Evolutionary conservation across 768 basidiomycete species (phyloP).

Genomic region (Nidula microcarpa): DNA sequence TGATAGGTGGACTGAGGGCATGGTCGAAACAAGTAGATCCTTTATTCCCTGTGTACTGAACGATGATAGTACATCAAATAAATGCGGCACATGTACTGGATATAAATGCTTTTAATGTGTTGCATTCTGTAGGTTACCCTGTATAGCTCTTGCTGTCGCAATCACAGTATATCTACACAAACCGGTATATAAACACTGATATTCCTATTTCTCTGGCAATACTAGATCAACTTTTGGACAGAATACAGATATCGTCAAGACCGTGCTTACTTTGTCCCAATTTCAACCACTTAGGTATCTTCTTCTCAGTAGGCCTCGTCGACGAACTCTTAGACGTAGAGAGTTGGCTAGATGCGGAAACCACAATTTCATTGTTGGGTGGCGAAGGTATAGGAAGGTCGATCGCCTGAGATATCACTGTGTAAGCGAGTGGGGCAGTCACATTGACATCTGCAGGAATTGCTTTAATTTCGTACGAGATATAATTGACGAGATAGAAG

Average conservation of each 20-base stretch:
- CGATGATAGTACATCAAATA: neutral
- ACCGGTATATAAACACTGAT: too few relatives aligned
- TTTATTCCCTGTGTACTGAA: conserved; percentile 77
- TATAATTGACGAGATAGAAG: neutral
- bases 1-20: conserved; percentile 78
- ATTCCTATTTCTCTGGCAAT: too few relatives aligned
- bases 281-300: conserved; percentile 81
- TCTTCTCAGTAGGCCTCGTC: conserved; percentile 34
- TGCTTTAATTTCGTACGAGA: neutral
- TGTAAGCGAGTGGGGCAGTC: conserved; percentile 61
- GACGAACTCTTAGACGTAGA: neutral
- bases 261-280: conserved; percentile 50
- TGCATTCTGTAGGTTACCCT: too few relatives aligned
- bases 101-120: too few relatives aligned
- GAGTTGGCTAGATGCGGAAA: neutral
- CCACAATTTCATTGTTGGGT: conserved; percentile 10
- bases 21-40: conserved; percentile 78
- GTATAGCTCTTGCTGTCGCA: too few relatives aligned
- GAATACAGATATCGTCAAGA: too few relatives aligned
- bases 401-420: conserved; percentile 53
- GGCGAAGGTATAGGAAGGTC: conserved; percentile 63
- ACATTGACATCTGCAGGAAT: conserved; percentile 40
- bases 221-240: too few relatives aligned
- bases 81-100: too few relatives aligned
- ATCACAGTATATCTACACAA: too few relatives aligned